Conservation (phyloP, 2,329 filamentous ascomycete genomes). For the Botryotinia globosa region DNA sequence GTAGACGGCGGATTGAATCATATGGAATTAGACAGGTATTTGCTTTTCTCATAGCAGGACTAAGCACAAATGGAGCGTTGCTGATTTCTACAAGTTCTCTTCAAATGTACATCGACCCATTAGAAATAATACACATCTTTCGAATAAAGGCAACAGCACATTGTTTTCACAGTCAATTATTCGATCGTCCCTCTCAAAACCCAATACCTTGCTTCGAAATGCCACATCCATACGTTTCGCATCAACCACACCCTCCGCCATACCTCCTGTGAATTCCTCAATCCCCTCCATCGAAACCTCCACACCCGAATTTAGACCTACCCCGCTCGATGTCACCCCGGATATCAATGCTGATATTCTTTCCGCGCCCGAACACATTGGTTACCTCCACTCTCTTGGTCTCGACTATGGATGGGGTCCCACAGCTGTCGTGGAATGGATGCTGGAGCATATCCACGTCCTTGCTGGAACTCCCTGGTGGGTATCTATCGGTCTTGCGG, state of each 20-base stretch:
- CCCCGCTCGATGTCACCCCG: constrained; percentile 29
- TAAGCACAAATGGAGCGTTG: background rate
- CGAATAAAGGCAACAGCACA: constrained; percentile 22
- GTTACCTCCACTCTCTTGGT: constrained; percentile 78
- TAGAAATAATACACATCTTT: constrained; percentile 32
- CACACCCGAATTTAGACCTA: constrained; percentile 21
- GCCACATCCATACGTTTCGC: constrained; percentile 32
- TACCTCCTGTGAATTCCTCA: constrained; percentile 10
- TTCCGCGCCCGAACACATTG: constrained; percentile 59
- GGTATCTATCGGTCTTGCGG: constrained; percentile 65
- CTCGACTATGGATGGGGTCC: constrained; percentile 85
- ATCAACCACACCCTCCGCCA: constrained; percentile 30
- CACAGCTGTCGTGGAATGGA: constrained; percentile 68
- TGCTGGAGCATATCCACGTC: constrained; percentile 80
- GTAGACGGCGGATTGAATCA: constrained; percentile 39
- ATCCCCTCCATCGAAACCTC: constrained; percentile 17
- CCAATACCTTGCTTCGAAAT: constrained; percentile 32
- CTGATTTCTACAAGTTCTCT: constrained; percentile 36
- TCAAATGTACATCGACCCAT: constrained; percentile 33
- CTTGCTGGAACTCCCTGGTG: constrained; percentile 77
- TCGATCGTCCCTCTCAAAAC: constrained; percentile 24
- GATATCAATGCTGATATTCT: constrained; percentile 29
- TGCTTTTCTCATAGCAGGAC: constrained; percentile 1
- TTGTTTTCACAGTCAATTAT: constrained; percentile 24
- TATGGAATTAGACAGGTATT: constrained; percentile 39